These are phyloP conservation scores for Trichophyton benhamiae DNA, from an alignment of 2,329 filamentous ascomycete genomes.

Conservation along the genomic window DNA sequence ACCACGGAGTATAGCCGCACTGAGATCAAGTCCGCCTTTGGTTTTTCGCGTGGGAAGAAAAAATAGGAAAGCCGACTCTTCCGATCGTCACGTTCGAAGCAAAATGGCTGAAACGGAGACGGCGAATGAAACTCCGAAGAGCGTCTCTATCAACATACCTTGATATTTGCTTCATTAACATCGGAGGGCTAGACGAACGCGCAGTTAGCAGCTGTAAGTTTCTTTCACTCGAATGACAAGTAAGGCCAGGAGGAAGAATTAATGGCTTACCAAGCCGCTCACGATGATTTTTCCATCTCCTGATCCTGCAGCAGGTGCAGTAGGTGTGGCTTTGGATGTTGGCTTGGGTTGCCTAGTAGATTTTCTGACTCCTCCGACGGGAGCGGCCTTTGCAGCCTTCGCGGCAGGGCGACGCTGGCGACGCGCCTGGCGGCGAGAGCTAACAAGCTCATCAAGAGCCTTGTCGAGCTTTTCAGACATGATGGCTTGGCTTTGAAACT, in stretches of 20 bases:
- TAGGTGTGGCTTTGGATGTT: conserved; percentile 44
- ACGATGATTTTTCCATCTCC: conserved; percentile 95
- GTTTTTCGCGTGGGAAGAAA: conserved; percentile 12
- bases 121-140: conserved; percentile 60
- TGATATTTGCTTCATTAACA: conserved; percentile 93
- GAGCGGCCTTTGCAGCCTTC: conserved; percentile 44
- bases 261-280: conserved; percentile 80
- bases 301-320: conserved; percentile 48
- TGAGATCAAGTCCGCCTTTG: background rate
- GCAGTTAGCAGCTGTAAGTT: conserved; percentile 35
- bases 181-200: conserved; percentile 61
- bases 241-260: background rate
- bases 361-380: conserved; percentile 80
- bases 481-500: conserved; percentile 22
- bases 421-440: conserved; percentile 51
- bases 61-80: conserved; percentile 22
- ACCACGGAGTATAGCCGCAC: conserved; percentile 1
- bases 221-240: conserved; percentile 10
- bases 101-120: conserved; percentile 34
- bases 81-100: conserved; percentile 24
- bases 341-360: conserved; percentile 42
- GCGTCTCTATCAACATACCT: conserved; percentile 97
- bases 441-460: conserved; percentile 95
- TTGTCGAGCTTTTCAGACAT: conserved; percentile 96
- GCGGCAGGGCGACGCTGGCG: conserved; percentile 35